Evolutionary conservation across 2,329 filamentous ascomycete species (phyloP).

Genomic region (Monosporascus sp.): DNA sequence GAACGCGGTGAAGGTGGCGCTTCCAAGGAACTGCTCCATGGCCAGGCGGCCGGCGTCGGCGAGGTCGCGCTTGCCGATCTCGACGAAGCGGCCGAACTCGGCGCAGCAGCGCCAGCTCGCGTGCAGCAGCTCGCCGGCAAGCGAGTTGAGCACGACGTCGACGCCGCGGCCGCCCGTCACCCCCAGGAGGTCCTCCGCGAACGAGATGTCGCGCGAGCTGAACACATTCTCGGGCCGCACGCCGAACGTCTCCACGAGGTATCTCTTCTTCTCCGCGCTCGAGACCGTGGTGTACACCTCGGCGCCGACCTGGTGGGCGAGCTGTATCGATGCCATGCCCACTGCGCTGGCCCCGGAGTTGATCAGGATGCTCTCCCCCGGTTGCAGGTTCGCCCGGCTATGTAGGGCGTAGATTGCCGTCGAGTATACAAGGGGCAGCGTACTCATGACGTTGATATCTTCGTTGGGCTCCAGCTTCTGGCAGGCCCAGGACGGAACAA

Average conservation of each 20-base stretch:
- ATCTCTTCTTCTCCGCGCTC: not conserved
- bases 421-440: not conserved
- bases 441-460: not conserved
- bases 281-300: not conserved
- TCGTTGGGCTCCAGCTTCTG: slow-evolving; percentile 1
- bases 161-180: slow-evolving; percentile 7
- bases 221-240: slow-evolving; percentile 28
- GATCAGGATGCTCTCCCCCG: not conserved
- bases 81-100: slow-evolving; percentile 33
- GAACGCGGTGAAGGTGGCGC: slow-evolving; percentile 33
- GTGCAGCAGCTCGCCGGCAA: slow-evolving; percentile 8
- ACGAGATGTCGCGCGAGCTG: slow-evolving; percentile 23
- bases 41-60: slow-evolving; percentile 28
- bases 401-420: not conserved
- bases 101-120: slow-evolving; percentile 28
- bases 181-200: slow-evolving; percentile 19
- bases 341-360: not conserved
- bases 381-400: not conserved
- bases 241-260: slow-evolving; percentile 18
- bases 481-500: slow-evolving; percentile 2
- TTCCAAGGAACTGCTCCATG: slow-evolving; percentile 33
- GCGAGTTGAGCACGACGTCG: slow-evolving; percentile 9
- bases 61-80: slow-evolving; percentile 33
- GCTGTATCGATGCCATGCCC: not conserved
- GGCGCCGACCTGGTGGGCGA: not conserved